These are phyloP conservation scores for Tuber indicum DNA, from an alignment of 495 filamentous ascomycete genomes.

Conservation along the genomic window DNA sequence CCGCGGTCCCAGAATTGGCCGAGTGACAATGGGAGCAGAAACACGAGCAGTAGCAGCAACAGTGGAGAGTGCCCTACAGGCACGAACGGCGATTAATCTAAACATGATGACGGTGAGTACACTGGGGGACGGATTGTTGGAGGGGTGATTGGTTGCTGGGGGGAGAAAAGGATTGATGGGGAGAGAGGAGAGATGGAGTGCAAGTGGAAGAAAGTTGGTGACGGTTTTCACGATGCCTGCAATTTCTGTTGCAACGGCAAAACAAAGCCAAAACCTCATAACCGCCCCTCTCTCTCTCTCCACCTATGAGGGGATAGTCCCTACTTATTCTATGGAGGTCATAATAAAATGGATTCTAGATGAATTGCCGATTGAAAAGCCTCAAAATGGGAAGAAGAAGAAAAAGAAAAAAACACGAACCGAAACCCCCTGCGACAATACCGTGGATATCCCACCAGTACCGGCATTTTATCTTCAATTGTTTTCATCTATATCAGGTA, in stretches of 20 bases:
- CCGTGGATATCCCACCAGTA: neutral
- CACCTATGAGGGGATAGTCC: neutral
- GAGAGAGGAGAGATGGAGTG: constrained; percentile 10
- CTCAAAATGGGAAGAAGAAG: neutral
- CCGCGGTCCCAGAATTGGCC: constrained; percentile 47
- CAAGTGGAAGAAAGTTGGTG: constrained; percentile 12
- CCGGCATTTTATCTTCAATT: neutral
- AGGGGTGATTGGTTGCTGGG: constrained; percentile 25
- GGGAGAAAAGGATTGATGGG: constrained; percentile 34
- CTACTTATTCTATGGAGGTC: neutral
- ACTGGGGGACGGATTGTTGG: constrained; percentile 23
- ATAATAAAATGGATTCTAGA: neutral
- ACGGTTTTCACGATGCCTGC: constrained; percentile 25
- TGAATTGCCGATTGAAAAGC: neutral
- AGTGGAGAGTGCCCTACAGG: constrained; percentile 50
- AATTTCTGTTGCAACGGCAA: neutral
- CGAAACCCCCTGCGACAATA: neutral
- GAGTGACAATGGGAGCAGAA: constrained; percentile 48
- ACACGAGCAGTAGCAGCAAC: constrained; percentile 52
- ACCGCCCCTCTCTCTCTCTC: neutral
- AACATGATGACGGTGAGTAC: constrained; percentile 55
- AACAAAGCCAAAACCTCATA: constrained; percentile 7
- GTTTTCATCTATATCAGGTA: neutral
- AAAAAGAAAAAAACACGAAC: neutral
- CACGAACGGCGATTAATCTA: constrained; percentile 70